Percentiles rank a stretch among this genome's conserved stretches.
Evolutionary conservation across 2,329 filamentous ascomycete species (phyloP).

Genomic region (Epichloe elymi): DNA sequence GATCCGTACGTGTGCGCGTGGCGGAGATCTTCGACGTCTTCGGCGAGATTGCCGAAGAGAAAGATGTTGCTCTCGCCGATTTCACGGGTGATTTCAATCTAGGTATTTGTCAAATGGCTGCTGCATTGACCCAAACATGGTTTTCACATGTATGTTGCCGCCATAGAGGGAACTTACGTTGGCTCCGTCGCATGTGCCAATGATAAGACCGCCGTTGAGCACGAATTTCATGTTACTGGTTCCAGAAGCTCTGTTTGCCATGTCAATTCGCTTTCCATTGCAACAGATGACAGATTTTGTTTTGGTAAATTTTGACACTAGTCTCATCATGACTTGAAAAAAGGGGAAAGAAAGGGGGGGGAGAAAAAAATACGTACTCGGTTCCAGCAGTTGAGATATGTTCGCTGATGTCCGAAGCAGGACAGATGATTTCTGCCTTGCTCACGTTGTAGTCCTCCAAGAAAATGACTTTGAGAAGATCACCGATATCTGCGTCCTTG

Average conservation of each 20-base stretch:
- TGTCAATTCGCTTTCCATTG: neutral
- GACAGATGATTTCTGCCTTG: conserved; percentile 94
- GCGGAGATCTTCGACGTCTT: conserved; percentile 92
- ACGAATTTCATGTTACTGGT: conserved; percentile 99
- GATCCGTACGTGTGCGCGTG: conserved; percentile 76
- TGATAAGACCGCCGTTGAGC: conserved; percentile 90
- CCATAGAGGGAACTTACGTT: conserved; percentile 54
- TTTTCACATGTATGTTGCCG: neutral
- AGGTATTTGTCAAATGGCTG: neutral
- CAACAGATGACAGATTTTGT: neutral
- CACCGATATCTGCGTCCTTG: conserved; percentile 80
- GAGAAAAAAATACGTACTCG: conserved; percentile 46
- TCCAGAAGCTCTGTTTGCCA: conserved; percentile 45
- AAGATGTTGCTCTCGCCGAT: conserved; percentile 97
- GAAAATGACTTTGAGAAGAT: conserved; percentile 93
- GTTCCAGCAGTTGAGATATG: conserved; percentile 98
- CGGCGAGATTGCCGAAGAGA: conserved; percentile 89
- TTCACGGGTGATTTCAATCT: conserved; percentile 95
- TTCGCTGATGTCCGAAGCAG: conserved; percentile 91
- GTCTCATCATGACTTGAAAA: too few species aligned
- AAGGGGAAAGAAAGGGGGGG: neutral
- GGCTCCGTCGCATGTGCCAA: conserved; percentile 93
- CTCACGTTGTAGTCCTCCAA: conserved; percentile 98
- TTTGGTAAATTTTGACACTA: neutral
- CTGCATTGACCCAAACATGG: neutral